Conservation (phyloP, 129 eudicot species). For the Artemisia tridentata region DNA sequence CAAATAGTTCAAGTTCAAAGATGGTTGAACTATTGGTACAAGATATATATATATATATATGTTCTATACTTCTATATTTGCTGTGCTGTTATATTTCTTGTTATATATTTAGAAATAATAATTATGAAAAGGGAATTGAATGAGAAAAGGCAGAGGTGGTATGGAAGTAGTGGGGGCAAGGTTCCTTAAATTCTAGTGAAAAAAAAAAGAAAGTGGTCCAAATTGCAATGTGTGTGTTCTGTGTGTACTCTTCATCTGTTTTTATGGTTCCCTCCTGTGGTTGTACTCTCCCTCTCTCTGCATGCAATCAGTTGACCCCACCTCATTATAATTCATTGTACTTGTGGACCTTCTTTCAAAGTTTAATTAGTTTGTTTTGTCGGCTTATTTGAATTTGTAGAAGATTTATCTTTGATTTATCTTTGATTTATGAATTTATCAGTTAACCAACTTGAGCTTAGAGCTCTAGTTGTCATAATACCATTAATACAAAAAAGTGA, state of each 20-base stretch:
- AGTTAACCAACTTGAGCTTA: too few relatives aligned
- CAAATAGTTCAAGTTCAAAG: too few relatives aligned
- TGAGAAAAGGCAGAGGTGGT: constrained; percentile 21
- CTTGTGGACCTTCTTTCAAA: constrained; percentile 24
- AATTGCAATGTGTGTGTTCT: constrained; percentile 16
- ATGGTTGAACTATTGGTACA: too few relatives aligned
- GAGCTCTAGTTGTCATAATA: too few relatives aligned
- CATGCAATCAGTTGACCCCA: constrained; percentile 34
- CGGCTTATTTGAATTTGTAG: too few relatives aligned
- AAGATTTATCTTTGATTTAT: too few relatives aligned
- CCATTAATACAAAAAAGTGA: too few relatives aligned
- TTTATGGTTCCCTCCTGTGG: constrained; percentile 36
- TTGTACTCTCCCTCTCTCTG: constrained; percentile 30
- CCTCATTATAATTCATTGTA: constrained; percentile 32
- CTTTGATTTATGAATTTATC: too few relatives aligned
- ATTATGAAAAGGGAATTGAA: constrained; percentile 5
- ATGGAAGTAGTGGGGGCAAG: constrained; percentile 26
- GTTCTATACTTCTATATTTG: background rate
- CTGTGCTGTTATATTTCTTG: background rate
- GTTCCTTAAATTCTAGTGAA: constrained; percentile 41
- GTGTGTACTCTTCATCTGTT: constrained; percentile 31
- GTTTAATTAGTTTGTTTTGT: too few relatives aligned
- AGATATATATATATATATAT: too few relatives aligned
- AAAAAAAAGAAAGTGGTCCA: constrained; percentile 41
- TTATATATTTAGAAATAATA: background rate